Base-by-base conservation (phyloP, 495 filamentous ascomycete species). In the Tuber aestivum region DNA sequence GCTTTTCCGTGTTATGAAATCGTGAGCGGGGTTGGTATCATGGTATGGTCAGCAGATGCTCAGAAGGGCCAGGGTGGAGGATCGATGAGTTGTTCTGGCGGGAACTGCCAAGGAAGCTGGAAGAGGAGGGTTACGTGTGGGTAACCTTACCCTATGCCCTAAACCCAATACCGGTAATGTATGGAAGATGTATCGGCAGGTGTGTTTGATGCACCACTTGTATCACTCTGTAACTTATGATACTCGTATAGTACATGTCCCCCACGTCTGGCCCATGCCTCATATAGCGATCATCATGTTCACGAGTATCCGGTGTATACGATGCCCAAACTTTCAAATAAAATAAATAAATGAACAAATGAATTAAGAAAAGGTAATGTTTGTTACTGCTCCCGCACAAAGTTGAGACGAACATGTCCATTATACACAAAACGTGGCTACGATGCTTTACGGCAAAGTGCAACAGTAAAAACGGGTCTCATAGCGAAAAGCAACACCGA, bases 61-160 rank as follows among this genome's bases (percentile, higher is more conserved):
- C 71, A 50, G 41, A 69, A 77, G 42, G 32, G 38, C 40, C 32
- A 38, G 27, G 10, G 27, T 32, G n/a, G 12, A 32, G 56, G 56
- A 32, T 65, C 0, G 9, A 65, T 14, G 56, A 65, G 56, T 65
- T 65, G 32, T 42, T 75, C 77, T 78, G 12, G 27, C 73, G 70
- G 20, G 56, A 65, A 16, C 44, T 69, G 75, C 41, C 38, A 37
- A 42, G 35, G 44, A 40, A 44, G 5, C 35, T 23, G 48, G 16
- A 38, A 41, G 38, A 21, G 73, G 45, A 9, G 40, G 42, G 38
- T n/a, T 72, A 61, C 69, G 77, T 77, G 73, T 41, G 77, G 79
- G 78, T 79, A 75, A 79, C 78, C 76, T 75, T 79, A 72, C 78
- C 78, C 75, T 45, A 3, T 65, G 56, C 56, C 56, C 56, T 65